Conservation (phyloP, 106 monocot species). For the Dendrobium nobile region DNA sequence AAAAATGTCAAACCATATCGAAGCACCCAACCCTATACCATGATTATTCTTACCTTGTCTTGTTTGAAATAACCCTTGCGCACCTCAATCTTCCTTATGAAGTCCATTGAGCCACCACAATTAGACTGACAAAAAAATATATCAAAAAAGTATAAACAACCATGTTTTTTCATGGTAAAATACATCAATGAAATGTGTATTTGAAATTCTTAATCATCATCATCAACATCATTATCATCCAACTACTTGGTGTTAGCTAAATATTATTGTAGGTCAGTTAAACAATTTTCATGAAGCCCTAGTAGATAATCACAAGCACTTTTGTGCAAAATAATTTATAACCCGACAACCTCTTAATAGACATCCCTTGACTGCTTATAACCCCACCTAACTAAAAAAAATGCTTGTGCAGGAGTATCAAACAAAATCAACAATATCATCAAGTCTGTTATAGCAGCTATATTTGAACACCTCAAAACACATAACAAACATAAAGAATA, state of each 20-base stretch:
- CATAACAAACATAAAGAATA: background rate
- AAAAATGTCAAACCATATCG: background rate
- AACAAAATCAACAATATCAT: background rate
- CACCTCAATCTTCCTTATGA: conserved; percentile 31
- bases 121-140: conserved; percentile 23
- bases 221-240: background rate
- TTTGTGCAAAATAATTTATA: background rate
- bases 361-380: background rate
- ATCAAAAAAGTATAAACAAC: background rate
- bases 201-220: conserved; percentile 2
- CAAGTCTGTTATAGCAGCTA: background rate
- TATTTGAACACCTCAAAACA: background rate
- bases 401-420: background rate
- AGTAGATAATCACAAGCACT: background rate
- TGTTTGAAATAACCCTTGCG: conserved; percentile 34
- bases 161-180: background rate
- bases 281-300: background rate
- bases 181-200: background rate
- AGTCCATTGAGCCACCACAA: conserved; percentile 15
- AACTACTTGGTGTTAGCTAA: too few species aligned
- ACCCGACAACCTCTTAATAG: background rate
- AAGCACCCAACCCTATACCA: background rate
- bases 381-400: background rate
- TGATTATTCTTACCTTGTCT: conserved; percentile 27
- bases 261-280: background rate